Conservation (phyloP, 108 stramenopile species). For the Nitzschia palea region DNA sequence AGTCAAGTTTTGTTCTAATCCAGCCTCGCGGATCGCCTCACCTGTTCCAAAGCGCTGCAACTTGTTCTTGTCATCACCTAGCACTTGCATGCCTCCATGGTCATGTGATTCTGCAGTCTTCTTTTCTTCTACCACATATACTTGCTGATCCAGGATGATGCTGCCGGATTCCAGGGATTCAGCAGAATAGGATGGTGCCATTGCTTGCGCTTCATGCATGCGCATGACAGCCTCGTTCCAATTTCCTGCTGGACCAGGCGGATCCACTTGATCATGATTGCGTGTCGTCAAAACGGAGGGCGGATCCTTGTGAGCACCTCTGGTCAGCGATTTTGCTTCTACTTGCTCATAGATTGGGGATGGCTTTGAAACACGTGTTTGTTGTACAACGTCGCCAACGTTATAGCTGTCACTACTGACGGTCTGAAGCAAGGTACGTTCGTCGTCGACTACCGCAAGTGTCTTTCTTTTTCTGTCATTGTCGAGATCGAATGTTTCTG, state of each 20-base stretch:
- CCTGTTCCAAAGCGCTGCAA: no score
- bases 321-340: constrained; percentile 2
- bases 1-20: background rate
- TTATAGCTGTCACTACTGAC: background rate
- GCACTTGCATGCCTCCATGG: no score
- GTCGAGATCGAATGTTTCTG: no score
- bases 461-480: no score
- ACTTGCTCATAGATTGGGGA: constrained; percentile 29
- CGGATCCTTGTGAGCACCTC: constrained; percentile 14
- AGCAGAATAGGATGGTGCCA: constrained; percentile 13
- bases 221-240: constrained; percentile 7
- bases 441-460: background rate
- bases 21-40: background rate
- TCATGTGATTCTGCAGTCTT: constrained; percentile 27
- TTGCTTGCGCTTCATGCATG: constrained; percentile 4
- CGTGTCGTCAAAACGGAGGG: constrained; percentile 8
- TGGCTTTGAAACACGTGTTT: constrained; percentile 18
- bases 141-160: background rate
- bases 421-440: background rate
- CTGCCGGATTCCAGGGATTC: constrained; percentile 15
- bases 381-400: background rate
- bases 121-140: constrained; percentile 23
- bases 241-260: constrained; percentile 9
- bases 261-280: constrained; percentile 13
- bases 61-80: no score